Percentiles rank a stretch among this genome's conserved stretches.
phyloP scores from a whole-genome alignment of 2,329 filamentous ascomycete genomes.

The Aspergillus proliferans region DNA sequence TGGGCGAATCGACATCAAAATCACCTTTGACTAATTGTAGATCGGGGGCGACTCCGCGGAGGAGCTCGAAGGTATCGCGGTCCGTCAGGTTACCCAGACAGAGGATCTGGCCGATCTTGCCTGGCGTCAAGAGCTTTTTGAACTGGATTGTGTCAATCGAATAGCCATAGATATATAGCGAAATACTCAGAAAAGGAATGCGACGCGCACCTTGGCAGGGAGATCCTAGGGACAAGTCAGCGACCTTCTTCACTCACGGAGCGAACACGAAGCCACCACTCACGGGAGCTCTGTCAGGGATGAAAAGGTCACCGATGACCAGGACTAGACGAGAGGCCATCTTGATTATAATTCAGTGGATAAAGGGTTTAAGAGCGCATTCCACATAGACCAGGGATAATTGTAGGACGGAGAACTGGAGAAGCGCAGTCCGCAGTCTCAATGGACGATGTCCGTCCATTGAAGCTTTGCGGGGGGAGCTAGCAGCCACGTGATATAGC shows the following conservation, averaged over 20 bases:
- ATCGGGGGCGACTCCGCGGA: slow-evolving; percentile 66
- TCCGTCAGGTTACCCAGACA: slow-evolving; percentile 77
- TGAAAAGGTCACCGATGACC: slow-evolving; percentile 88
- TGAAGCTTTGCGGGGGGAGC: too few relatives aligned
- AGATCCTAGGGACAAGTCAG: slow-evolving; percentile 54
- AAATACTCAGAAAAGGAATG: slow-evolving; percentile 2
- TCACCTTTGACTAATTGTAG: slow-evolving; percentile 65
- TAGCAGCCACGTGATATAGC: too few relatives aligned
- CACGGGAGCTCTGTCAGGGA: slow-evolving; percentile 81
- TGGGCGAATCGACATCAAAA: slow-evolving; percentile 62
- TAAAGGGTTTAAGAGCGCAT: slow-evolving; percentile 22
- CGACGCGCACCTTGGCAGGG: slow-evolving; percentile 65
- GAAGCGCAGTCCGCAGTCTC: too few relatives aligned
- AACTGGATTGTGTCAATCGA: slow-evolving; percentile 50
- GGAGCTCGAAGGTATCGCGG: slow-evolving; percentile 72
- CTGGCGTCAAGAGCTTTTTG: slow-evolving; percentile 75
- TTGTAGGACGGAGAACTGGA: too few relatives aligned
- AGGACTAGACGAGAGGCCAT: slow-evolving; percentile 85
- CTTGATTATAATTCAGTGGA: slow-evolving; percentile 10
- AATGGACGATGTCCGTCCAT: too few relatives aligned
- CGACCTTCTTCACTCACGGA: background rate
- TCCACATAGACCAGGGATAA: slow-evolving; percentile 6
- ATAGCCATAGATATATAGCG: slow-evolving; percentile 3
- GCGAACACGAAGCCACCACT: slow-evolving; percentile 14
- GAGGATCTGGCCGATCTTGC: slow-evolving; percentile 75